phyloP scores from a whole-genome alignment of 805 yeast genomes.

The Barnettozyma sp. region DNA sequence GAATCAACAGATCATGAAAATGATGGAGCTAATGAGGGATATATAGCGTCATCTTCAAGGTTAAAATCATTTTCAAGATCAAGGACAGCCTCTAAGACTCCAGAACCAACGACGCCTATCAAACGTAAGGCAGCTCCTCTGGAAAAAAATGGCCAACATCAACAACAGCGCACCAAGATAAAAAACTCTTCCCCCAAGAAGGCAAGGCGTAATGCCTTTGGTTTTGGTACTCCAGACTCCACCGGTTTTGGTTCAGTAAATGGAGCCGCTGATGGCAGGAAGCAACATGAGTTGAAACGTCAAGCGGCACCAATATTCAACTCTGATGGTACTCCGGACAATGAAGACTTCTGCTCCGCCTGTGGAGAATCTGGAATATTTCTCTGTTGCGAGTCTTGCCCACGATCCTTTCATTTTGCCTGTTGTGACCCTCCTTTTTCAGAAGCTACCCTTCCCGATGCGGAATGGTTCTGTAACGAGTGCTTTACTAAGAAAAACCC shows the following conservation, averaged over 20 bases:
- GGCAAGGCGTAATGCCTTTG: constrained; percentile 37
- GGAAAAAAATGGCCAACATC: constrained; percentile 5
- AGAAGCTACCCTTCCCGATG: constrained; percentile 70
- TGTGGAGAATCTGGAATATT: constrained; percentile 89
- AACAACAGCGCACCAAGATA: constrained; percentile 19
- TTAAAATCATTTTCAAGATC: too few relatives aligned
- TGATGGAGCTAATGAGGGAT: too few relatives aligned
- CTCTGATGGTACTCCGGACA: constrained; percentile 34
- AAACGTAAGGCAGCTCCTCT: constrained; percentile 1
- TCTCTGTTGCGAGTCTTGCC: constrained; percentile 91
- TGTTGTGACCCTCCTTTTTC: constrained; percentile 89
- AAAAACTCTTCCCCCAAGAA: constrained; percentile 27
- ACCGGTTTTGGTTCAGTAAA: too few relatives aligned
- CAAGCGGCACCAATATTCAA: constrained; percentile 24
- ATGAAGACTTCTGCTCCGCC: constrained; percentile 86
- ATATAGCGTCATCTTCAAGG: background rate
- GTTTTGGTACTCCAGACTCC: constrained; percentile 33
- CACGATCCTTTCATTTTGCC: constrained; percentile 82
- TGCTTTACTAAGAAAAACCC: constrained; percentile 46
- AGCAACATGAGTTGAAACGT: constrained; percentile 27
- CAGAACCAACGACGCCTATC: constrained; percentile 11
- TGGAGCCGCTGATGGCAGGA: background rate
- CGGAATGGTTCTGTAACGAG: constrained; percentile 82
- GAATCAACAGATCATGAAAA: constrained; percentile 9
- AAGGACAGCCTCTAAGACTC: constrained; percentile 11